Evolutionary conservation across 306 rosid genomes (phyloP), one percentile per base, ranked within the genome.

Genomic region (Bauhinia variegata): DNA sequence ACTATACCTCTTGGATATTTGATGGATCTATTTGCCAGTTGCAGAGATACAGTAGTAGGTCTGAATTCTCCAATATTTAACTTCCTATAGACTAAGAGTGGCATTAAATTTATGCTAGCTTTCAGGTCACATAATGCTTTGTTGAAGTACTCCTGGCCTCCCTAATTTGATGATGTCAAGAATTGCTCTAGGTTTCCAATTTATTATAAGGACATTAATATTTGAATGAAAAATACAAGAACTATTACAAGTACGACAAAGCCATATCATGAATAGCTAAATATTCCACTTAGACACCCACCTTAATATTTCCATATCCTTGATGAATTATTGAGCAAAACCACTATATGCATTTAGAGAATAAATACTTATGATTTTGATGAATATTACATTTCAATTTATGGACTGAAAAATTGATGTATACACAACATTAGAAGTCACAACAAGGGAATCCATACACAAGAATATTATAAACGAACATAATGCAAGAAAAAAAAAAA

Each of bases 261-360:
- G 6, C 7, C 3, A 11, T n/a, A n/a, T n/a, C n/a, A n/a, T n/a
- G n/a, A n/a, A n/a, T n/a, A n/a, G n/a, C n/a, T n/a, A n/a, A n/a
- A n/a, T n/a, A n/a, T n/a, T n/a, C n/a, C n/a, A n/a, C n/a, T n/a
- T 19, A 44, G 66, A 33, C 5, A 73, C 67, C 3, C 28, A 89
- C 98, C 98, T 92, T 78, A 89, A 76, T 79, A 96, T 78, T 76
- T 93, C 98, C 83, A 93, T 83, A 83, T 93, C 97, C 80, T 93
- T 93, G 83, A 93, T 93, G 82, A 93, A 88, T 78, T 89, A 96
- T 6, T 96, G 97, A 56, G 97, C 98, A 75, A 93, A 90, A 60
- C 99, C 97, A 31, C 96, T 88, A 66, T 93, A 93, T 4, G 99
- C 99, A 76, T 90, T 90, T n/a, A 97, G 97, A 68, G 97, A 93